A percentile compares a stretch with the other conserved stretches of the same genome.
phyloP scores from a whole-genome alignment of 2,329 filamentous ascomycete species.

The Fusarium decemcellulare region DNA sequence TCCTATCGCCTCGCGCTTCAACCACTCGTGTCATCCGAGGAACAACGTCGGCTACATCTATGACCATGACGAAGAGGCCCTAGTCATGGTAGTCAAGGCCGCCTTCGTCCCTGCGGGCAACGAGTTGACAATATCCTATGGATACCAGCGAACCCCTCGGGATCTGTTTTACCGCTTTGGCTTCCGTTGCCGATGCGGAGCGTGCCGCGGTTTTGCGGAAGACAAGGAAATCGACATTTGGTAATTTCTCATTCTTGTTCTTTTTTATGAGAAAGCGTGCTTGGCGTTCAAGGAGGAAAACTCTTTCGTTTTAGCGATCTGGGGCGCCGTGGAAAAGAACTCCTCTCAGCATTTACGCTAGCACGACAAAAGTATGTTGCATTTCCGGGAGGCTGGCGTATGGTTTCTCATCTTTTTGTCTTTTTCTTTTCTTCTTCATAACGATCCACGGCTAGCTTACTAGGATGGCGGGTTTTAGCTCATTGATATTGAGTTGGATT shows the following conservation, averaged over 20 bases:
- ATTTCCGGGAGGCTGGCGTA: not conserved
- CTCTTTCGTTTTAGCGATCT: not conserved
- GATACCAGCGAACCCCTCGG: conserved; percentile 49
- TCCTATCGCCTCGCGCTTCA: conserved; percentile 68
- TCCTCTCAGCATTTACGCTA: not conserved
- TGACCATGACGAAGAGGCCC: conserved; percentile 49
- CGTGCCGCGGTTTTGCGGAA: conserved; percentile 53
- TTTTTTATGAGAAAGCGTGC: not conserved
- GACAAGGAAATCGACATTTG: conserved; percentile 30
- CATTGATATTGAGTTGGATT: not conserved
- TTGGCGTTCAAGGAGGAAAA: conserved; percentile 1
- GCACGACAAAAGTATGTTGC: not conserved
- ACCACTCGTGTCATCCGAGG: conserved; percentile 66
- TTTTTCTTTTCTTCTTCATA: no score
- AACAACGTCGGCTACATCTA: conserved; percentile 62
- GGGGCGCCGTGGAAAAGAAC: not conserved
- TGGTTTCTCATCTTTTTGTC: not conserved
- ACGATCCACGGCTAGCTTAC: not conserved
- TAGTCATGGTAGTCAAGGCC: conserved; percentile 58
- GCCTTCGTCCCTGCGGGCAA: conserved; percentile 56
- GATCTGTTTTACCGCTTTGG: conserved; percentile 63
- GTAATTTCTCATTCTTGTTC: conserved; percentile 14
- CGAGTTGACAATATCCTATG: conserved; percentile 69
- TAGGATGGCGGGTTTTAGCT: no score
- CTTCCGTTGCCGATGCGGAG: conserved; percentile 66